A percentile compares a stretch with the other conserved stretches of the same genome.
These are phyloP conservation scores for Tetrapisispora taiwanensis DNA, from an alignment of 805 yeast species.

Conservation along the genomic window DNA sequence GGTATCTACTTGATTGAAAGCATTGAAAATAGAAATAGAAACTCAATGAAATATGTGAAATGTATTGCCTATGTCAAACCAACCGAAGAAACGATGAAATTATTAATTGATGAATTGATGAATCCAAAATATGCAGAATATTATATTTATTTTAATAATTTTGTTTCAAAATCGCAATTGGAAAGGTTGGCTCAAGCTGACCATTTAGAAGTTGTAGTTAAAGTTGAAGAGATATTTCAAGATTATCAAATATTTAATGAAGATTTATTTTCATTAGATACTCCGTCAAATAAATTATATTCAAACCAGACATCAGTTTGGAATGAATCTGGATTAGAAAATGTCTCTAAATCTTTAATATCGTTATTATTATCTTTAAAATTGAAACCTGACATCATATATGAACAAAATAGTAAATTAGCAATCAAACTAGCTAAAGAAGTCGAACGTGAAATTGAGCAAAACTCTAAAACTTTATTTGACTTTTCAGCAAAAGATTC, in stretches of 20 bases:
- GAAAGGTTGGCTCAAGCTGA: constrained; percentile 88
- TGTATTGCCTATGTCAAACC: constrained; percentile 79
- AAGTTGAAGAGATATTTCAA: constrained; percentile 74
- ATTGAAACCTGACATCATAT: constrained; percentile 68
- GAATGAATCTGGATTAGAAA: constrained; percentile 20
- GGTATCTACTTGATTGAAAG: constrained; percentile 80
- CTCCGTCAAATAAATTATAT: constrained; percentile 15
- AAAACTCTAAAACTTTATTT: constrained; percentile 49
- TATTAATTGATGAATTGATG: constrained; percentile 54
- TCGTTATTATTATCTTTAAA: constrained; percentile 50
- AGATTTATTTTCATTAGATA: constrained; percentile 48
- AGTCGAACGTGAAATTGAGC: constrained; percentile 44
- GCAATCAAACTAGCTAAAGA: constrained; percentile 63
- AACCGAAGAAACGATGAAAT: constrained; percentile 47
- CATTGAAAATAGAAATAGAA: constrained; percentile 50
- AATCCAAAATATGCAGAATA: constrained; percentile 75
- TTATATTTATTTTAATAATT: constrained; percentile 68
- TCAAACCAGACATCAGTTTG: constrained; percentile 20
- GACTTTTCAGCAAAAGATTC: constrained; percentile 56
- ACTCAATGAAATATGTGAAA: constrained; percentile 65
- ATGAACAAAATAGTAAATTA: constrained; percentile 58
- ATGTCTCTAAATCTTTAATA: constrained; percentile 15
- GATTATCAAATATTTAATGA: constrained; percentile 70
- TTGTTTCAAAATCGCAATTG: constrained; percentile 62
- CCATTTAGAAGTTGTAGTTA: constrained; percentile 66